phyloP scores from a whole-genome alignment of 495 filamentous ascomycete species.

The Neurospora sp. region DNA sequence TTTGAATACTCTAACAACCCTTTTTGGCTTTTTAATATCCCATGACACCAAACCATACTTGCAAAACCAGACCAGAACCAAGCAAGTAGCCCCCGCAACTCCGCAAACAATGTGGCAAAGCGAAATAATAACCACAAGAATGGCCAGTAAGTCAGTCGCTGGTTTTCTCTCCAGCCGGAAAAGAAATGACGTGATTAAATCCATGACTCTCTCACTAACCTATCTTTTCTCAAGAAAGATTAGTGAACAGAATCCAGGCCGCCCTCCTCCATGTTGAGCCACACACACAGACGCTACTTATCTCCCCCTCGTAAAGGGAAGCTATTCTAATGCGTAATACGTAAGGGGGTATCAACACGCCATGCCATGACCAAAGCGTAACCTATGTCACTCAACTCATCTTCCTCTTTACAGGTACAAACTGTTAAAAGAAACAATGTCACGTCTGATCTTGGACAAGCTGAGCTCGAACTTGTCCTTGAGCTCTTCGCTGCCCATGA shows the following conservation, averaged over 20 bases:
- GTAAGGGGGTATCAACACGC: not conserved
- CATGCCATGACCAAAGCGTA: not conserved
- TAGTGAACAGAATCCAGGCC: not conserved
- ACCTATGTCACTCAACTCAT: not conserved
- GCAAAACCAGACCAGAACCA: not conserved
- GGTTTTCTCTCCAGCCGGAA: not conserved
- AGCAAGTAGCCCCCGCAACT: not conserved
- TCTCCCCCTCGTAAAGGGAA: too few relatives aligned
- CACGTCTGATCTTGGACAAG: conserved; percentile 73
- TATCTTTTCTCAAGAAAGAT: too few relatives aligned
- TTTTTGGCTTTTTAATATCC: not conserved
- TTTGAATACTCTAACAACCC: not conserved
- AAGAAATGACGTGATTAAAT: not conserved
- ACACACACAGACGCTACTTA: not conserved
- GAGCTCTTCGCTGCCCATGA: conserved; percentile 94
- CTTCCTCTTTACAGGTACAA: conserved; percentile 59
- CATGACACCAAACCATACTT: not conserved
- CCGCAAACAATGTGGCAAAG: not conserved
- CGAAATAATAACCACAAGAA: not conserved
- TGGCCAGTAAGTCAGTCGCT: not conserved
- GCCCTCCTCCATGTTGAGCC: not conserved
- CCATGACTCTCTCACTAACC: not conserved
- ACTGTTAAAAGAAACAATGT: conserved; percentile 88
- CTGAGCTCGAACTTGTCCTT: conserved; percentile 81
- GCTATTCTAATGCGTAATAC: not conserved